Evolutionary conservation across 768 basidiomycete genomes (phyloP), one percentile per base, ranked within the genome.

Genomic region (Chalciporus chontae): DNA sequence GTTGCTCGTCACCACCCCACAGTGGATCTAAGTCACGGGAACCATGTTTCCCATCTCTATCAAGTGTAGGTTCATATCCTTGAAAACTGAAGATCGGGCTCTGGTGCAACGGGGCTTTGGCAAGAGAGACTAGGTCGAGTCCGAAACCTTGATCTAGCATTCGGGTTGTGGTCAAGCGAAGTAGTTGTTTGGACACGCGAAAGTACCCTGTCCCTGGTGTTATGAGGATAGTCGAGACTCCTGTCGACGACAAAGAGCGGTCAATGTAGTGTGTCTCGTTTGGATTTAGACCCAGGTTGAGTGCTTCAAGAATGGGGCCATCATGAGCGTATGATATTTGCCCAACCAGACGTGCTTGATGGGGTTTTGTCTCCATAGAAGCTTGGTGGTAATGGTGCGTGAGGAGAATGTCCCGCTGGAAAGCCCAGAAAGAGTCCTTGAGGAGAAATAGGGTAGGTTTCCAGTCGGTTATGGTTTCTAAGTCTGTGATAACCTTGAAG

Each of bases 161-260:
- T 14, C 96, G 80, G 23, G 90, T 92, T 2, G 94, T 96, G 0
- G 96, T 98, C 48, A 97, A 73, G 10, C 94, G 82, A 15, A 99
- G 76, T 3, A 98, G 78, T 51, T 84, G 81, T 65, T 95, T 98
- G 47, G 87, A 87, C 4, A 97, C 96, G 23, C 87, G 83, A 66
- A 93, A 98, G 67, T 91, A 91, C 3, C 92, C 92, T 3, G 94
- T 91, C 0, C 95, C 96, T 0, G 96, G 94, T 1, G 93, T 94
- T 54, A 98, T 83, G 38, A 98, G 65, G 40, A 94, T 80, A 3
- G 87, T 90, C 13, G 84, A 82, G 1, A 85, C 71, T 18, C 95
- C 95, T 0, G 94, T 98, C 13, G 93, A 76, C 3, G 87, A 90
- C 8, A 98, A 73, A 27, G 95, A 96, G 17, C 96, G 85, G 66